Conservation (phyloP, 306 rosid genomes). For the Dalbergia oliveri region DNA sequence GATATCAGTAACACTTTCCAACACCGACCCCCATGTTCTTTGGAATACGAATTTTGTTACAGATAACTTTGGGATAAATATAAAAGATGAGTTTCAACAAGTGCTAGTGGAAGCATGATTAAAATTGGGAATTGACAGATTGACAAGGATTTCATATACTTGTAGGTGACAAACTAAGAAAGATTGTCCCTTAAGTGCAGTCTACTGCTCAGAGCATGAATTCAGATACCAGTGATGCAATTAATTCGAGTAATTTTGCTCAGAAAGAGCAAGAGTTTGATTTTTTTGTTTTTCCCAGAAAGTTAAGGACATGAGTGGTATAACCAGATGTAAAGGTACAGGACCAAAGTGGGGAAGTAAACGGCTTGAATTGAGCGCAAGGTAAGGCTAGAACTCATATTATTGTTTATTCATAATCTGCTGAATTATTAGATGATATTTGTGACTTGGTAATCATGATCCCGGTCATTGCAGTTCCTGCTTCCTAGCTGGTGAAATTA, state of each 20-base stretch:
- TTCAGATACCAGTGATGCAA: background rate
- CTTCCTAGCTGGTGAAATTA: constrained; percentile 23
- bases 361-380: background rate
- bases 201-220: background rate
- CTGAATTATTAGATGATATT: constrained; percentile 26
- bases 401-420: background rate
- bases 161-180: constrained; percentile 17
- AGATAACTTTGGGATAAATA: constrained; percentile 22
- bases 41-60: constrained; percentile 31
- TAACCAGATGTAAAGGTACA: background rate
- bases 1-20: constrained; percentile 23
- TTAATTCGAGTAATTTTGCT: background rate
- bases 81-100: constrained; percentile 28
- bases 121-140: constrained; percentile 26
- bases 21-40: constrained; percentile 32
- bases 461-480: background rate
- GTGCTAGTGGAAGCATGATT: constrained; percentile 48
- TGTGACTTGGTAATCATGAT: constrained; percentile 2
- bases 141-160: constrained; percentile 33
- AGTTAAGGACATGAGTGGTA: constrained; percentile 37
- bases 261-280: constrained; percentile 1
- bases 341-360: background rate
- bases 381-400: too few relatives aligned
- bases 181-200: background rate
- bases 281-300: background rate